Evolutionary conservation across 345 rosid genomes (phyloP), one percentile per base, ranked within the genome.

Genomic region (Limnanthes douglasii): DNA sequence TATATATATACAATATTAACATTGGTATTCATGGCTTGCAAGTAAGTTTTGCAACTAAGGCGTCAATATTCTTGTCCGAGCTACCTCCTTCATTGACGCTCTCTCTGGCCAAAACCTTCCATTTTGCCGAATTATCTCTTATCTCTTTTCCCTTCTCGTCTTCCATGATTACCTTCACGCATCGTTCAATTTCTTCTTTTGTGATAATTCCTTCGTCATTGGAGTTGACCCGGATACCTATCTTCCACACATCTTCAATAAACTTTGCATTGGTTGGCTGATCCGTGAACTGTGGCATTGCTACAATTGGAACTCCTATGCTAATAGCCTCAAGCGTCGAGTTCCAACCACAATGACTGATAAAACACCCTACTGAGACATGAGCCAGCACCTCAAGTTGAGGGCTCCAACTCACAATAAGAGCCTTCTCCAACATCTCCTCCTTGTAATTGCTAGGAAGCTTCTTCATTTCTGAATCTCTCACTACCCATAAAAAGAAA

Each of bases 271-370:
- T 57, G 0, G 63, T 57, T 1, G 57, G 57, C 16, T 57, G 57
- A 11, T 57, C 63, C 11, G 48, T 39, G 11, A 29, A 50, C 34
- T 51, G 39, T 0, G 63, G 63, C 57, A 57, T 57, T 1, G 57
- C 63, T 19, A 57, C 60, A 73, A 71, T 43, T 13, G 72, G 61
- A 5, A 71, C 73, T 11, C 80, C 79, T 45, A 71, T 33, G 26
- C 72, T 65, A 40, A 75, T 12, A 1, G 76, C 75, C 44, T 75
- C 85, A 1, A 71, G 26, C 0, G 73, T 70, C 5, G 85, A 75
- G 29, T 75, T 75, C 85, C 85, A 75, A 1, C 85, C 75, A 3
- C 66, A 61, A 20, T 68, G 85, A 1, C 66, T 65, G 47, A 75
- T 19, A 49, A 74, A 74, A 49, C 84, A 70, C 1, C 78, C 64